Percentiles rank a stretch among this genome's conserved stretches.
These are phyloP conservation scores for Aegilops tauschii DNA, from an alignment of 176 grass and related monocot genomes.

Conservation along the genomic window DNA sequence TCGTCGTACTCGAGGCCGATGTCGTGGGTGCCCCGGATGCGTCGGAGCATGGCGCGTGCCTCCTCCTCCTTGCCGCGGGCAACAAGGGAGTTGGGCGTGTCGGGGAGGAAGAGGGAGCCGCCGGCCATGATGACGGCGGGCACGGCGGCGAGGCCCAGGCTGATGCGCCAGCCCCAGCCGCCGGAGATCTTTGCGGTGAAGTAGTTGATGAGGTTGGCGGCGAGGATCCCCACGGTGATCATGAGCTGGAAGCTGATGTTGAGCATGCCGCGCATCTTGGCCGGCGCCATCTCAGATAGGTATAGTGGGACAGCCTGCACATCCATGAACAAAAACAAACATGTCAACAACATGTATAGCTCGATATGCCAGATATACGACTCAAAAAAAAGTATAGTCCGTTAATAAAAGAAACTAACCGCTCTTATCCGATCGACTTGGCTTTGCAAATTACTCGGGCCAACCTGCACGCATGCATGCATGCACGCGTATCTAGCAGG, in stretches of 20 bases:
- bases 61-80: constrained; percentile 21
- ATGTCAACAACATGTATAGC: too few species aligned
- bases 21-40: constrained; percentile 17
- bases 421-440: too few species aligned
- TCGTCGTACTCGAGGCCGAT: constrained; percentile 1
- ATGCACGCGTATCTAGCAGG: background rate
- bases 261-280: constrained; percentile 22
- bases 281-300: constrained; percentile 30
- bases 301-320: constrained; percentile 17
- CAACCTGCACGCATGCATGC: background rate
- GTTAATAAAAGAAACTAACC: too few species aligned
- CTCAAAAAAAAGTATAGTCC: too few species aligned
- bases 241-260: constrained; percentile 40
- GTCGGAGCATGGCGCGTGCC: background rate
- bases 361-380: too few species aligned
- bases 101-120: constrained; percentile 28
- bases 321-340: background rate
- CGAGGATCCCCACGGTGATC: constrained; percentile 27
- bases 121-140: constrained; percentile 4
- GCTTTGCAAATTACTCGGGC: too few species aligned
- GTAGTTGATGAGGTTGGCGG: constrained; percentile 2
- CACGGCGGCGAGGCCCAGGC: background rate
- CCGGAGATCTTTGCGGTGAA: background rate
- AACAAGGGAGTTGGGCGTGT: constrained; percentile 40
- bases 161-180: constrained; percentile 25